Evolutionary conservation across 73 alveolate genomes (phyloP), one percentile per base, ranked within the genome.

Genomic region (Stentor roeselii): DNA sequence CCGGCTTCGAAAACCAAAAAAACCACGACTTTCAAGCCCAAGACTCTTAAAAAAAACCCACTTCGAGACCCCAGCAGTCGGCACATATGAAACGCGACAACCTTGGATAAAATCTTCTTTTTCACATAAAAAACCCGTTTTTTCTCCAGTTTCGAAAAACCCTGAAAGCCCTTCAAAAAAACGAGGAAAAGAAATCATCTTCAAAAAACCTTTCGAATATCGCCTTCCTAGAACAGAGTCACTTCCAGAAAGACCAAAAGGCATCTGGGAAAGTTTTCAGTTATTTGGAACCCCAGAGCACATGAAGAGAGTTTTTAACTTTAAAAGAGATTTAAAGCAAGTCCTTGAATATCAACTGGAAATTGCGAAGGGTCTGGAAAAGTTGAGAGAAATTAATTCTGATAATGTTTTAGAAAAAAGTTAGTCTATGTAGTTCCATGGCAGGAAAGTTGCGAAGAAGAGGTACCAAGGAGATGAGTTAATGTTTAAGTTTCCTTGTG

Each of bases 401-500:
- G n/a, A n/a, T n/a, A n/a, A n/a, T n/a, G n/a, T n/a, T n/a, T n/a
- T n/a, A n/a, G n/a, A n/a, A n/a, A n/a, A n/a, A n/a, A n/a, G n/a
- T 50, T 50, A 67, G 2, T 76, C 39, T 15, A 76, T 67, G 38
- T 21, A 76, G 39, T 76, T 76, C 84, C 84, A 76, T 1, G 84
- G 84, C 34, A 76, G 3, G 40, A 76, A 39, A 37, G 75, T 76
- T 0, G 75, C 75, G 38, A 76, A 41, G 34, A 76, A 76, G 11
- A 76, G 36, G 2, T 39, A 41, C 1, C 32, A 37, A 21, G 84
- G 84, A 2, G 32, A 14, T n/a, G 74, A 31, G 39, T 76, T 41
- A 14, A 38, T 34, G 3, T 76, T 35, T 37, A 76, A 34, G 59
- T 76, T 76, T 39, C 84, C 84, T 21, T 67, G 80, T 36, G 15